A percentile compares a stretch with the other conserved stretches of the same genome.
phyloP scores from a whole-genome alignment of 345 rosid genomes.

The Aegle marmelos region DNA sequence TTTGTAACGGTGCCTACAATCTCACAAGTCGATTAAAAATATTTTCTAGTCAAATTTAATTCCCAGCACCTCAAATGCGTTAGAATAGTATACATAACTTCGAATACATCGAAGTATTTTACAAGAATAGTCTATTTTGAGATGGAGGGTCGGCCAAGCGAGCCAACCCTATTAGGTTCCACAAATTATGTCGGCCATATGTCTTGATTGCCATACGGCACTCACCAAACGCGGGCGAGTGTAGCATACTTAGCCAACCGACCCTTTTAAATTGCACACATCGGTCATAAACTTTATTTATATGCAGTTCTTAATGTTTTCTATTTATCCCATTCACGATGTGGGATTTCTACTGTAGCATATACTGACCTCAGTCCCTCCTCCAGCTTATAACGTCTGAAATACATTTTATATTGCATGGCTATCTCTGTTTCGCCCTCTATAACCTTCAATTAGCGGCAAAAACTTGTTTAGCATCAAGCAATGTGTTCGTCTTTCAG shows the following conservation, averaged over 20 bases:
- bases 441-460: background rate
- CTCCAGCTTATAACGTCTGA: too few species aligned
- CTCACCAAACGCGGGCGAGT: constrained; percentile 41
- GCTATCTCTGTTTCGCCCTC: background rate
- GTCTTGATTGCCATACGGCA: constrained; percentile 96
- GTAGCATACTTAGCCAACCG: constrained; percentile 91
- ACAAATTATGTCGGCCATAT: constrained; percentile 90
- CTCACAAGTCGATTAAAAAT: too few species aligned
- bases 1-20: too few species aligned
- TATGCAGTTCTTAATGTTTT: background rate
- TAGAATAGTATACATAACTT: fast-evolving
- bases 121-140: too few species aligned
- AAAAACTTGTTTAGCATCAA: background rate
- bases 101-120: too few species aligned
- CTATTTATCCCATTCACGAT: background rate
- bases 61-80: too few species aligned
- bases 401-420: too few species aligned
- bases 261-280: constrained; percentile 32
- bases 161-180: constrained; percentile 59
- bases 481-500: background rate
- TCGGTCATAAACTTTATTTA: fast-evolving
- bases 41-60: too few species aligned
- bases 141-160: constrained; percentile 74
- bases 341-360: constrained; percentile 7
- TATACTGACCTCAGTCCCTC: fast-evolving